Conservation (phyloP, 306 rosid species). For the Vicia sativa region DNA sequence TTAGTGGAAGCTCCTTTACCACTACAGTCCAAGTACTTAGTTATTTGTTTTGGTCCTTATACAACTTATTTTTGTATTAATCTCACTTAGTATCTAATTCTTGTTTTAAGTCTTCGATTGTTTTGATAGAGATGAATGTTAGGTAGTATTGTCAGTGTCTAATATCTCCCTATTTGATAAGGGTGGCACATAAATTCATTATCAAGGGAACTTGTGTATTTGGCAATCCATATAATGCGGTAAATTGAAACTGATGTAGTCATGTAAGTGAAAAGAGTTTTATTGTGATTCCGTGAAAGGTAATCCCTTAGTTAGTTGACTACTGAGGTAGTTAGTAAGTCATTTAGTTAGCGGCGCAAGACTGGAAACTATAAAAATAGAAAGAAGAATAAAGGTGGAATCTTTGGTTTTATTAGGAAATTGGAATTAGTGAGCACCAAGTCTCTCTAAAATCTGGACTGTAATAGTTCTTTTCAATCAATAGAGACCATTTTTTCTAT, state of each 20-base stretch:
- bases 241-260: not conserved
- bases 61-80: not conserved
- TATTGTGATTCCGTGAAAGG: not conserved
- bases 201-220: not conserved
- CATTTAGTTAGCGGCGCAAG: not conserved
- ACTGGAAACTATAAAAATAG: slow-evolving; percentile 4
- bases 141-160: not conserved
- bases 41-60: not conserved
- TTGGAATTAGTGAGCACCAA: slow-evolving; percentile 2
- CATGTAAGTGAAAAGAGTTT: not conserved
- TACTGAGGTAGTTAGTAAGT: not conserved
- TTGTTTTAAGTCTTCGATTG: not conserved
- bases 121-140: not conserved
- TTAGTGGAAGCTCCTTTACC: too few species aligned
- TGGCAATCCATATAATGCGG: not conserved
- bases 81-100: not conserved
- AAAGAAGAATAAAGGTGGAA: not conserved
- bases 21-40: too few species aligned
- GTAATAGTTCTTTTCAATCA: slow-evolving; percentile 7
- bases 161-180: not conserved
- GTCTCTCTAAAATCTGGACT: not conserved
- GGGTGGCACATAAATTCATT: not conserved
- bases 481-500: not conserved
- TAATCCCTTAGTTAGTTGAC: slow-evolving; percentile 4
- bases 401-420: not conserved